Conservation (phyloP, 2,329 filamentous ascomycete genomes). For the Leptographium lundbergii region DNA sequence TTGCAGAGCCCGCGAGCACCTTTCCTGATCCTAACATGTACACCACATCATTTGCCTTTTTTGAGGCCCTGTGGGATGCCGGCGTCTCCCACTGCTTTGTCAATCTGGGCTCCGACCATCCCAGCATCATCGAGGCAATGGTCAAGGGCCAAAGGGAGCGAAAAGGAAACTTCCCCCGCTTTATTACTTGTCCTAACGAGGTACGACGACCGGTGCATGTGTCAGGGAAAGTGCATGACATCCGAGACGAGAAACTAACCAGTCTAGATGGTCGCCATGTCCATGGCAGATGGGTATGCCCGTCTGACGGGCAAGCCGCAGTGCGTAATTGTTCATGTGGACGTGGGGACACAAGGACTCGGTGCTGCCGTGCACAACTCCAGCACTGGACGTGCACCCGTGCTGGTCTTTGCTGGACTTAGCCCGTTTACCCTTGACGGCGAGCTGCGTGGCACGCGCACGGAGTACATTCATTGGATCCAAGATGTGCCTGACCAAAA, state of each 20-base stretch:
- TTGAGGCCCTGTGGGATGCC: constrained; percentile 66
- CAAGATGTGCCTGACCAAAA: constrained; percentile 23
- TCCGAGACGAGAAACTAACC: not conserved
- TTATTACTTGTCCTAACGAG: constrained; percentile 65
- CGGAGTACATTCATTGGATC: constrained; percentile 30
- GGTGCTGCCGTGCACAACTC: constrained; percentile 63
- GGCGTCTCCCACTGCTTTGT: constrained; percentile 47
- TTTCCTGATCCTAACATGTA: constrained; percentile 31
- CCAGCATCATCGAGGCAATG: constrained; percentile 63
- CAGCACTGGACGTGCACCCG: constrained; percentile 52
- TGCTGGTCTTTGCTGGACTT: constrained; percentile 33
- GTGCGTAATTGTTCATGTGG: constrained; percentile 60
- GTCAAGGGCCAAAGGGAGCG: constrained; percentile 57
- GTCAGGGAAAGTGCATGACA: not conserved
- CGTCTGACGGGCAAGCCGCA: constrained; percentile 54
- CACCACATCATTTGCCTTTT: constrained; percentile 70
- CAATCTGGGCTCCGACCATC: constrained; percentile 51
- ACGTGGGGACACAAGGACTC: constrained; percentile 62
- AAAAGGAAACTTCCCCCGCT: constrained; percentile 46
- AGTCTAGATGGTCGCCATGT: constrained; percentile 59
- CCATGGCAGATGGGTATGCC: constrained; percentile 64
- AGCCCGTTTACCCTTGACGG: constrained; percentile 30
- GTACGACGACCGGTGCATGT: constrained; percentile 21
- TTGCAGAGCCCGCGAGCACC: not conserved
- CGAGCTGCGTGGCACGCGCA: constrained; percentile 26